Evolutionary conservation across 768 basidiomycete species (phyloP).

Genomic region (Rhizopogon vulgaris): DNA sequence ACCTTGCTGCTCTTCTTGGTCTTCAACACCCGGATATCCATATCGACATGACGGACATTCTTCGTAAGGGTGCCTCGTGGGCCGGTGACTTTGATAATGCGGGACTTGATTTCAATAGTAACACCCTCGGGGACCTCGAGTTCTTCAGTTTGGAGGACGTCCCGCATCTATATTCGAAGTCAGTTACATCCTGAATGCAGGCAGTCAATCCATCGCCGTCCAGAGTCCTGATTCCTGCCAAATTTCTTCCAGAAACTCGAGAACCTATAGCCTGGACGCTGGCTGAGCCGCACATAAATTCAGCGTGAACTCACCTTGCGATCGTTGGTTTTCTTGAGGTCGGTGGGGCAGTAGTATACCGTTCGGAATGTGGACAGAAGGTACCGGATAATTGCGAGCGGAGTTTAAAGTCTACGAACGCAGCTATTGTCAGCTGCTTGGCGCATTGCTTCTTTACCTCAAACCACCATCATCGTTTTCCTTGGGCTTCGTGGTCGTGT

Average conservation of each 20-base stretch:
- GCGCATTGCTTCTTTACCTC: constrained; percentile 32
- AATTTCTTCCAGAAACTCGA: background rate
- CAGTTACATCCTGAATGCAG: constrained; percentile 21
- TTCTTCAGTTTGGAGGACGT: constrained; percentile 91
- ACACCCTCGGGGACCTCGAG: constrained; percentile 84
- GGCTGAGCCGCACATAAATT: background rate
- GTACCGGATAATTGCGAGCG: constrained; percentile 25
- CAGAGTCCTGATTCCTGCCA: background rate
- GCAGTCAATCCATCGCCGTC: constrained; percentile 33
- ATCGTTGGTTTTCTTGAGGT: constrained; percentile 19
- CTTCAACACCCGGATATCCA: constrained; percentile 86
- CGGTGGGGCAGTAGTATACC: constrained; percentile 10
- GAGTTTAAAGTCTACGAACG: constrained; percentile 27
- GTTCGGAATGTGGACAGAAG: constrained; percentile 4
- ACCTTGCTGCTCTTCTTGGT: constrained; percentile 64
- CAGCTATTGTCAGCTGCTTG: constrained; percentile 19
- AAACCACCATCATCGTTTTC: constrained; percentile 41
- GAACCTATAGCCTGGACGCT: background rate
- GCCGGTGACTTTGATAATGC: constrained; percentile 86
- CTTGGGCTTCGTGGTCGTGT: constrained; percentile 26
- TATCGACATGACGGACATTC: constrained; percentile 87
- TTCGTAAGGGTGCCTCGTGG: constrained; percentile 91
- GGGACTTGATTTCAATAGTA: constrained; percentile 82
- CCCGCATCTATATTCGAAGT: constrained; percentile 63
- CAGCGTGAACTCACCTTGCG: constrained; percentile 21